These are phyloP conservation scores for Venturia carpophila DNA, from an alignment of 2,329 filamentous ascomycete species.

Conservation along the genomic window DNA sequence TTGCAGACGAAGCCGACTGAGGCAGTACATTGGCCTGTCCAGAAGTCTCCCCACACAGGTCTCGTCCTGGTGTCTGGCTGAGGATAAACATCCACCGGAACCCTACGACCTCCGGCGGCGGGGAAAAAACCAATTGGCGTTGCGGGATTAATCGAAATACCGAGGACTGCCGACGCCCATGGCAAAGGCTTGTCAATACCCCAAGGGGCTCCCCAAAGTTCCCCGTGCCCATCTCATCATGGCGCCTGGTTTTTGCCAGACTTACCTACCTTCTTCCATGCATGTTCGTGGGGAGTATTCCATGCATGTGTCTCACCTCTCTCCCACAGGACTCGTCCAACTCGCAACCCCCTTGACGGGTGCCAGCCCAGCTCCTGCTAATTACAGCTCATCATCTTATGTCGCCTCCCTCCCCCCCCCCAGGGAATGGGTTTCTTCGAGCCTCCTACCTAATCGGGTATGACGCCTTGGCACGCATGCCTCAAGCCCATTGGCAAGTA, in stretches of 20 bases:
- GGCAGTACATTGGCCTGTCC: not conserved
- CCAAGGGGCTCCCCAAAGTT: not conserved
- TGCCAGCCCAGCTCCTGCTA: not conserved
- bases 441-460: not conserved
- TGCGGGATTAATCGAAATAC: not conserved
- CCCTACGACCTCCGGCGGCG: not conserved
- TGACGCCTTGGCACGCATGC: not conserved
- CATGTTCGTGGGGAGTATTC: not conserved
- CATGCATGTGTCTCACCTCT: conserved; percentile 8
- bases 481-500: conserved; percentile 2
- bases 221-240: not conserved
- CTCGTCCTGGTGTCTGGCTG: not conserved
- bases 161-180: not conserved
- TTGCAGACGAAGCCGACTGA: not conserved
- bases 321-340: not conserved
- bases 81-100: not conserved
- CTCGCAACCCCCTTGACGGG: not conserved
- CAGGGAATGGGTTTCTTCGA: conserved; percentile 2
- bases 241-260: not conserved
- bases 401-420: no score
- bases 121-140: not conserved
- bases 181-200: not conserved
- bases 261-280: not conserved
- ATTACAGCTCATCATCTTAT: conserved; percentile 1
- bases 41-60: not conserved